phyloP scores from a whole-genome alignment of 2,329 filamentous ascomycete species.

The Curvularia spicifera region DNA sequence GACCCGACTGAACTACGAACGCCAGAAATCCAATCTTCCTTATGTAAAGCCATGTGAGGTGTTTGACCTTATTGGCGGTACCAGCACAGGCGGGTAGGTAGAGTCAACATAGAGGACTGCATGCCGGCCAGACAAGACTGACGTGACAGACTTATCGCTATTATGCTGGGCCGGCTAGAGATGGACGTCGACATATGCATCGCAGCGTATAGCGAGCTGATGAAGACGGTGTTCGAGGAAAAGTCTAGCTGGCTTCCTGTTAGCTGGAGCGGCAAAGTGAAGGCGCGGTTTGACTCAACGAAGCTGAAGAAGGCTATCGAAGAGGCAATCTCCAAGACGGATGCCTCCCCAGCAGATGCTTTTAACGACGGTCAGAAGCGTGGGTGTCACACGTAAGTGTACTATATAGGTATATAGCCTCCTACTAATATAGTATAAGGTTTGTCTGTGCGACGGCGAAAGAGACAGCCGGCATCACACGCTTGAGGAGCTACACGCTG shows the following conservation, averaged over 20 bases:
- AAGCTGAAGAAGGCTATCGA: background rate
- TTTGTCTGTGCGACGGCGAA: too few relatives aligned
- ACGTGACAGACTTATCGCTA: constrained; percentile 21
- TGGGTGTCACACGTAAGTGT: background rate
- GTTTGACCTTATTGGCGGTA: constrained; percentile 33
- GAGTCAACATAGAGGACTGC: background rate
- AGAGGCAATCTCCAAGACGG: background rate
- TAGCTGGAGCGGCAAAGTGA: background rate
- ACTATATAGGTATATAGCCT: too few relatives aligned
- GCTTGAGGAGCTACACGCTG: too few relatives aligned
- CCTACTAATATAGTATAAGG: too few relatives aligned
- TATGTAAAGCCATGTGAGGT: constrained; percentile 22
- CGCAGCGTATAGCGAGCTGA: constrained; percentile 12
- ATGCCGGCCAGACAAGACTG: background rate
- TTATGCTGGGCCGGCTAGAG: constrained; percentile 29
- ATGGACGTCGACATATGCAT: constrained; percentile 26
- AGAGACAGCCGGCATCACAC: too few relatives aligned
- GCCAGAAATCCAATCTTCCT: background rate
- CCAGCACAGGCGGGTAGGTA: constrained; percentile 29
- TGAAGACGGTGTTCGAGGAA: constrained; percentile 12
- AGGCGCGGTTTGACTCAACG: background rate
- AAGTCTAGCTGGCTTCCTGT: background rate
- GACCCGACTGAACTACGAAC: constrained; percentile 12
- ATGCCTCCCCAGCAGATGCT: background rate
- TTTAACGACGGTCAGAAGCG: background rate